These are phyloP conservation scores for Monascus ruber DNA, from an alignment of 2,329 filamentous ascomycete genomes.

Conservation along the genomic window DNA sequence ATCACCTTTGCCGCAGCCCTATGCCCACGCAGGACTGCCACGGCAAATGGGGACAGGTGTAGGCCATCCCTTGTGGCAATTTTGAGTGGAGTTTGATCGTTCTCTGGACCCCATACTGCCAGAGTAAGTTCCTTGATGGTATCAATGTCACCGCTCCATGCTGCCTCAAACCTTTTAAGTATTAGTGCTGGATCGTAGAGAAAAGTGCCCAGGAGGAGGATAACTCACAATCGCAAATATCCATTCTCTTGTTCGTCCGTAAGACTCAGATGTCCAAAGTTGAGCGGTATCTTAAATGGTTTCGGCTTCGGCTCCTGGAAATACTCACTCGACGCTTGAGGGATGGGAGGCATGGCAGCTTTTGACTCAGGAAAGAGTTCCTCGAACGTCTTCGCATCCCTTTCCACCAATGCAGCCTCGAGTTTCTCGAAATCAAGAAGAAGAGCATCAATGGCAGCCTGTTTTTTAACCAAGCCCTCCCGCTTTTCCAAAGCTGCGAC, in stretches of 20 bases:
- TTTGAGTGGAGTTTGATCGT: conserved; percentile 49
- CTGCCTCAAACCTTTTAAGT: conserved; percentile 49
- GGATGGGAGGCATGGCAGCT: too few relatives aligned
- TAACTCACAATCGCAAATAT: conserved; percentile 52
- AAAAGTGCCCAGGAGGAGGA: background rate
- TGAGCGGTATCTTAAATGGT: conserved; percentile 40
- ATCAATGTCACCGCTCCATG: conserved; percentile 57
- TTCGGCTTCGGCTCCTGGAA: too few relatives aligned
- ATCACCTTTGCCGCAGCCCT: conserved; percentile 52
- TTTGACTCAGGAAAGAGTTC: conserved; percentile 48
- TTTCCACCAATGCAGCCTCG: conserved; percentile 43
- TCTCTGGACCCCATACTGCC: conserved; percentile 29
- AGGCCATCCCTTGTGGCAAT: conserved; percentile 47
- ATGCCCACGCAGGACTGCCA: conserved; percentile 58
- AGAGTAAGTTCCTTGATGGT: conserved; percentile 38
- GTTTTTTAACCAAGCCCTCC: conserved; percentile 40
- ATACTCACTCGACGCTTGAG: too few relatives aligned
- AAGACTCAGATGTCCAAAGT: conserved; percentile 39
- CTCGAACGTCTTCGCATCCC: conserved; percentile 54
- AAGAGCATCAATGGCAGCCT: conserved; percentile 41
- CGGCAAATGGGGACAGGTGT: conserved; percentile 50
- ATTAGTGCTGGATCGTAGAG: conserved; percentile 38
- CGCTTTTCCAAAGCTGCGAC: conserved; percentile 2
- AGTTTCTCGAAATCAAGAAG: conserved; percentile 45
- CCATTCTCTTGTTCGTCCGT: conserved; percentile 45